These are phyloP conservation scores for Sclerotinia glacialis DNA, from an alignment of 2,329 filamentous ascomycete species.

Conservation along the genomic window DNA sequence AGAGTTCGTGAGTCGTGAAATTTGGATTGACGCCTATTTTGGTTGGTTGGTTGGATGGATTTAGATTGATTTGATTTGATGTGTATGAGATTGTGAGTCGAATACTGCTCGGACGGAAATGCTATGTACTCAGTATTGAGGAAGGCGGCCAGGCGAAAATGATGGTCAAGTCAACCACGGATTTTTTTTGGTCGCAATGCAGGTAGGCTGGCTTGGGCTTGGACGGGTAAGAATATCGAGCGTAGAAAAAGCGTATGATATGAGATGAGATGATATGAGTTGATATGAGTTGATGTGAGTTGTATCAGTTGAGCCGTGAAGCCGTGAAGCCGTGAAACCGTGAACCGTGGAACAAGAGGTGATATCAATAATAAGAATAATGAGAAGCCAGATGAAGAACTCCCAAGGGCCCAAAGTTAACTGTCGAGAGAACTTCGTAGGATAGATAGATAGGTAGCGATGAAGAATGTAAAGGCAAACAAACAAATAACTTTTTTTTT, in stretches of 20 bases:
- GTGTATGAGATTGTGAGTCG: constrained; percentile 3
- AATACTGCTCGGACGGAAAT: neutral
- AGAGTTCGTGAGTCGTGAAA: neutral
- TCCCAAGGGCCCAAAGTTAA: neutral
- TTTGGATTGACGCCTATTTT: neutral
- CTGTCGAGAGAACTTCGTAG: neutral
- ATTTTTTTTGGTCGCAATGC: neutral
- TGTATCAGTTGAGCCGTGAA: neutral
- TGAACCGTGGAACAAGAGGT: neutral
- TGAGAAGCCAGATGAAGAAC: neutral
- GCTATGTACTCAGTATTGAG: neutral
- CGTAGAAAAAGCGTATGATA: neutral
- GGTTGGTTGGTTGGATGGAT: too few relatives aligned
- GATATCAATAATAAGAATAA: neutral
- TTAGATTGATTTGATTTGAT: neutral
- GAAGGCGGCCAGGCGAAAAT: constrained; percentile 2
- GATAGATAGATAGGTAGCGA: neutral
- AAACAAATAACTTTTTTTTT: constrained; percentile 2
- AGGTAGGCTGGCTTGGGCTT: neutral
- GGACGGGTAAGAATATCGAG: neutral
- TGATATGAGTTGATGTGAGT: neutral
- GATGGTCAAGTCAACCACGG: neutral
- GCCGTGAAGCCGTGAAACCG: neutral
- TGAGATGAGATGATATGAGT: neutral
- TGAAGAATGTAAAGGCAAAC: neutral